Evolutionary conservation across 208 protist genomes (phyloP), one percentile per base, ranked within the genome.

Genomic region (Wallacemonas collosoma): DNA sequence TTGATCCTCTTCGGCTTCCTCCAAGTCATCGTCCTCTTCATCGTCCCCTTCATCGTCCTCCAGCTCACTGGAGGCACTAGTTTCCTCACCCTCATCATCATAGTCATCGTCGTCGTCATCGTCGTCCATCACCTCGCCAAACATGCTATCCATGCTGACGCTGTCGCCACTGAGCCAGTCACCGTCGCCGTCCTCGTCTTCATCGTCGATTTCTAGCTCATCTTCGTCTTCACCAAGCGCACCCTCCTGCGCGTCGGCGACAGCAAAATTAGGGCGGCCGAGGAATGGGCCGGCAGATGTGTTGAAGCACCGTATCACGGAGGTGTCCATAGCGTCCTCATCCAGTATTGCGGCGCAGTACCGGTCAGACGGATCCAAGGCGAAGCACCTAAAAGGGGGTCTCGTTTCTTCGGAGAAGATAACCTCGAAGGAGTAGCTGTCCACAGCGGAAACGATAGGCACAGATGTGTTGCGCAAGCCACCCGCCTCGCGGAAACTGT

Each of bases 341-440:
- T 90, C 80, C 35, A 94, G 64, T 79, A 96, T 86, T 9, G 91
- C 84, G 15, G 91, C 91, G 51, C 91, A 96, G 61, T 92, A 94
- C 40, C 91, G 89, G 55, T 92, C 89, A 2, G 91, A 94, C 6
- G 89, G 91, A 66, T 96, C 91, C 8, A 96, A 63, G 11, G 87
- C 81, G 62, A 96, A 96, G 15, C 82, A 68, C 62, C 85, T 80
- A 61, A 96, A 93, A 12, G 85, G 63, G 1, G 87, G 92, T 6
- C 76, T 79, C 35, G 93, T 76, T 65, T 96, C 88, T 53, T 87
- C 88, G 2, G 87, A 93, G 72, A 93, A 93, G 60, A 95, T 85
- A 50, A 83, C 80, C 60, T 91, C 88, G 68, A 92, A 88, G 5
- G 85, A 87, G 63, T 84, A 83, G 70, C 88, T 93, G 70, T 96